Conservation (phyloP, 2,329 filamentous ascomycete genomes). For the Balansia obtecta region DNA sequence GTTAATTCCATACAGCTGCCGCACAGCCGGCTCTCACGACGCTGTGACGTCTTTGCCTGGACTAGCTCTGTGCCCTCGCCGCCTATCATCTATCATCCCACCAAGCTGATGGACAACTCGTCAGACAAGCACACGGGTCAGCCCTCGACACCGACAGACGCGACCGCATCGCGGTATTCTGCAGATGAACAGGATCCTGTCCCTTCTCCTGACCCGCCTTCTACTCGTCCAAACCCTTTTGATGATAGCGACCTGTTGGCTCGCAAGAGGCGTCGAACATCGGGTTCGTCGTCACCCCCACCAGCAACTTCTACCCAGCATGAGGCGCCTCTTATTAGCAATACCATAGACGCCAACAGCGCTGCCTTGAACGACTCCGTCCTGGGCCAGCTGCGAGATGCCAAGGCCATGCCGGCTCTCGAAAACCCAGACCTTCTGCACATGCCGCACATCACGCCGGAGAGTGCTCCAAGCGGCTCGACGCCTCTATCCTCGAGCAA, state of each 20-base stretch:
- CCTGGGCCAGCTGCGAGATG: slow-evolving; percentile 23
- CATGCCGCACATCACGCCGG: slow-evolving; percentile 24
- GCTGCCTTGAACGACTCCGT: slow-evolving; percentile 18
- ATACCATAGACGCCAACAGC: slow-evolving; percentile 13
- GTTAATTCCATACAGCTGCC: slow-evolving; percentile 42
- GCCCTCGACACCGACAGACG: slow-evolving; percentile 35
- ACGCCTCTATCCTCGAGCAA: slow-evolving; percentile 37
- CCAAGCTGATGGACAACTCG: slow-evolving; percentile 4
- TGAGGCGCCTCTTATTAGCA: not conserved
- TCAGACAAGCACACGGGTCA: slow-evolving; percentile 36
- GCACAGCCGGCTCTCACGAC: slow-evolving; percentile 41
- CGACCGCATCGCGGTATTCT: slow-evolving; percentile 33
- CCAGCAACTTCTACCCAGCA: slow-evolving; percentile 25
- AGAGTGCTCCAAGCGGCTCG: slow-evolving; percentile 18
- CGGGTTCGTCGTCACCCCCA: slow-evolving; percentile 41
- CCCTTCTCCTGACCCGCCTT: slow-evolving; percentile 47
- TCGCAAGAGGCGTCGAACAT: slow-evolving; percentile 51
- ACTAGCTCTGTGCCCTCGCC: slow-evolving; percentile 24
- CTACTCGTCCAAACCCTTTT: slow-evolving; percentile 52
- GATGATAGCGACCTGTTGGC: slow-evolving; percentile 43
- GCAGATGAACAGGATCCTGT: slow-evolving; percentile 21
- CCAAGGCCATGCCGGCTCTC: not conserved
- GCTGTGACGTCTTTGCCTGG: slow-evolving; percentile 37
- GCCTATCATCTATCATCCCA: slow-evolving; percentile 1
- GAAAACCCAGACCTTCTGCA: not conserved